Evolutionary conservation across 2,329 filamentous ascomycete species (phyloP).

Genomic region (Calonectria crousiana): DNA sequence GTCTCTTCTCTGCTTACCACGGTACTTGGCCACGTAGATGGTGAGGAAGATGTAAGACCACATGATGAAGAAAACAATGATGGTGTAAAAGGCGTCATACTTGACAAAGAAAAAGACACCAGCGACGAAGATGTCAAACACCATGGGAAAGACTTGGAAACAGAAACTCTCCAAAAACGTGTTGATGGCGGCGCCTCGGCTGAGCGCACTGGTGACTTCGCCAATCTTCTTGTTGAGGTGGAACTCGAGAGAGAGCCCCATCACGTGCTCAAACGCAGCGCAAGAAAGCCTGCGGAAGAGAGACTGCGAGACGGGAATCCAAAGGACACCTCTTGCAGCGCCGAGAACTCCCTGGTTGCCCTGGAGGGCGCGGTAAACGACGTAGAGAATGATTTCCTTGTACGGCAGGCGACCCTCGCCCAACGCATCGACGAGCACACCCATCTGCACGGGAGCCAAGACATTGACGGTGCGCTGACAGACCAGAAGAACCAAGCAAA

Average conservation of each 20-base stretch:
- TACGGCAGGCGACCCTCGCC: constrained; percentile 56
- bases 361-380: constrained; percentile 59
- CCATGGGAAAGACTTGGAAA: constrained; percentile 64
- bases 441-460: constrained; percentile 57
- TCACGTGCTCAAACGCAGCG: constrained; percentile 61
- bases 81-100: constrained; percentile 61
- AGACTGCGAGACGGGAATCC: constrained; percentile 61
- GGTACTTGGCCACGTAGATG: constrained; percentile 62
- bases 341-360: constrained; percentile 59
- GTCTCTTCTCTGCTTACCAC: constrained; percentile 56
- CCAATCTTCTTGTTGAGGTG: constrained; percentile 64
- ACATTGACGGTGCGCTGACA: constrained; percentile 59
- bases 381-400: constrained; percentile 57
- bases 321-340: constrained; percentile 56
- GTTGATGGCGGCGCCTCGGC: constrained; percentile 61
- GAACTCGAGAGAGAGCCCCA: constrained; percentile 62
- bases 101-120: constrained; percentile 58
- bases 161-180: constrained; percentile 62
- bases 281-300: constrained; percentile 57
- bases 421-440: constrained; percentile 54
- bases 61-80: constrained; percentile 62
- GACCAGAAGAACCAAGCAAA: constrained; percentile 56
- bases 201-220: constrained; percentile 63
- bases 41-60: constrained; percentile 64
- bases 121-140: constrained; percentile 63